Evolutionary conservation across 106 monocot genomes (phyloP).

Genomic region (Dioscorea zingiberensis): DNA sequence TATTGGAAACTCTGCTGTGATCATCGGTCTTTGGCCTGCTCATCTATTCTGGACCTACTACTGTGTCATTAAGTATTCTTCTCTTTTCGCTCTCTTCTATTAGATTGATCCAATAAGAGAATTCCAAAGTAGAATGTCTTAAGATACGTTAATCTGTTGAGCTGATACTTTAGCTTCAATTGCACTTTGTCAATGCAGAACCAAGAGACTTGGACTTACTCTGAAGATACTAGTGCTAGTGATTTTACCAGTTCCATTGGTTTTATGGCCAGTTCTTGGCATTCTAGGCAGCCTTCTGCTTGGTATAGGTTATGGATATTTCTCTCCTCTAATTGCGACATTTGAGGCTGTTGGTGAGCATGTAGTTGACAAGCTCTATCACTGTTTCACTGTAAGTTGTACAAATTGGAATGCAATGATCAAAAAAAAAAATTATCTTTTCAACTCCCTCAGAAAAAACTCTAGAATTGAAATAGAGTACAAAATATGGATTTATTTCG

Average conservation of each 20-base stretch:
- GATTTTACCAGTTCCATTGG: slow-evolving; percentile 50
- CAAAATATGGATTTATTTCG: neutral
- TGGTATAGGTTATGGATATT: slow-evolving; percentile 72
- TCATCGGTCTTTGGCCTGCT: slow-evolving; percentile 88
- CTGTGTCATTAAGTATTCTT: slow-evolving; percentile 51
- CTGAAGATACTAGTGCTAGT: slow-evolving; percentile 48
- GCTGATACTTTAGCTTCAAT: neutral
- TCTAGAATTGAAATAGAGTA: neutral
- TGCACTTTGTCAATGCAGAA: slow-evolving; percentile 22
- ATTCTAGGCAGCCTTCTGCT: slow-evolving; percentile 56
- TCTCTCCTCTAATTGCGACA: slow-evolving; percentile 66
- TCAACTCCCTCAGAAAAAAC: neutral
- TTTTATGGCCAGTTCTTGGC: slow-evolving; percentile 48
- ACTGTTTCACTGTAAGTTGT: slow-evolving; percentile 64
- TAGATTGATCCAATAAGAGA: neutral
- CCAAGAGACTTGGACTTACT: slow-evolving; percentile 58
- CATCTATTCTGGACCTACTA: slow-evolving; percentile 86
- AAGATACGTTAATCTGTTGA: too few relatives aligned
- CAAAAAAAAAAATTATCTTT: neutral
- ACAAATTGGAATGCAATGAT: neutral
- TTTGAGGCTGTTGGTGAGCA: slow-evolving; percentile 69
- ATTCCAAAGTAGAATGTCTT: too few relatives aligned
- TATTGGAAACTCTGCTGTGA: slow-evolving; percentile 59
- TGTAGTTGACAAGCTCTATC: slow-evolving; percentile 53
- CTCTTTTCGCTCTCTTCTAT: neutral